Percentiles rank a stretch among this genome's conserved stretches.
These are phyloP conservation scores for Fraxinus velutina DNA, from an alignment of 305 asterid species.

Conservation along the genomic window DNA sequence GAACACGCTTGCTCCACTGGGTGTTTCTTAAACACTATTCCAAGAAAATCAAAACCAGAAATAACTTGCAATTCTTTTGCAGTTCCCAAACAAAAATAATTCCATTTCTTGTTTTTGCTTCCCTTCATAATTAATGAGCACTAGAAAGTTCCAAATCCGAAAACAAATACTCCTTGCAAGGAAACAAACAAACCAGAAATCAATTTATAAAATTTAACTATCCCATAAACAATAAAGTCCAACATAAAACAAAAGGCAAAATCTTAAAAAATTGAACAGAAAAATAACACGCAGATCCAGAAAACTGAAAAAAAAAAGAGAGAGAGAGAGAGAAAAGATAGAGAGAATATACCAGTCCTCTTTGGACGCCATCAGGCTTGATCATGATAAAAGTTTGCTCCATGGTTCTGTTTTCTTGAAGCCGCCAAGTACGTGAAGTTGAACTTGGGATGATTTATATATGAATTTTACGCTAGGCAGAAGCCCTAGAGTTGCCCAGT, in stretches of 20 bases:
- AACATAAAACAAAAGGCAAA: neutral
- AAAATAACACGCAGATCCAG: neutral
- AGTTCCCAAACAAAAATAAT: neutral
- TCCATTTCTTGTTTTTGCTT: neutral
- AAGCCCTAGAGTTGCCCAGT: neutral
- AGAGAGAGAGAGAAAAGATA: no score
- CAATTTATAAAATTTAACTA: neutral
- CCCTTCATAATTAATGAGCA: neutral
- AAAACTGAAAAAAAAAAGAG: neutral
- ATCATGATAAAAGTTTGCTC: constrained; percentile 47
- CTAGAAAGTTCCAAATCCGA: neutral
- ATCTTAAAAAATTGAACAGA: neutral
- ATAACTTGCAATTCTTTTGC: neutral
- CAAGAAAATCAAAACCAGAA: neutral
- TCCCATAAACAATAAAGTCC: neutral
- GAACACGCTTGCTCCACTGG: neutral
- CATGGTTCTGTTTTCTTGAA: constrained; percentile 4
- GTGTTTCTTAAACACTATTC: neutral
- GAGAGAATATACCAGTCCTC: constrained; percentile 27
- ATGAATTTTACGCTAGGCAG: neutral
- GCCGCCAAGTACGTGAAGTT: neutral
- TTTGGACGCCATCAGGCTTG: constrained; percentile 39
- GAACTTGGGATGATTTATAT: neutral
- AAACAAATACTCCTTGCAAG: neutral
- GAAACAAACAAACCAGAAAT: neutral